phyloP scores from a whole-genome alignment of 2,329 filamentous ascomycete genomes.

The Pseudofabraea citricarpa region DNA sequence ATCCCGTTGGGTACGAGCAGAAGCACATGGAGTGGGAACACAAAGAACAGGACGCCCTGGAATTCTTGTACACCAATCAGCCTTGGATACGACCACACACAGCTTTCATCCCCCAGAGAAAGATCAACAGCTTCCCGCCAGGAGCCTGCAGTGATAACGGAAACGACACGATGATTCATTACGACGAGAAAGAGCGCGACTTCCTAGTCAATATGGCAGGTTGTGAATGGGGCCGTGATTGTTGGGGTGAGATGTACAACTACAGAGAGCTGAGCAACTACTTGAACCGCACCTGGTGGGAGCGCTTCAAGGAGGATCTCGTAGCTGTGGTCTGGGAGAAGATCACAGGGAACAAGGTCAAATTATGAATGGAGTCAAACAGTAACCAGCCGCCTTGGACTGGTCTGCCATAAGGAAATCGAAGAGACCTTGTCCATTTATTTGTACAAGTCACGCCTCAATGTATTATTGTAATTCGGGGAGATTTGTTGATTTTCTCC shows the following conservation, averaged over 20 bases:
- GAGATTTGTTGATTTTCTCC: no score
- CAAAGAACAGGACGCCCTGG: slow-evolving; percentile 94
- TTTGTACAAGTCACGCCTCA: no score
- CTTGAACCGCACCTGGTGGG: slow-evolving; percentile 80
- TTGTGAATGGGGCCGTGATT: slow-evolving; percentile 94
- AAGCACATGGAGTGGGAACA: slow-evolving; percentile 99
- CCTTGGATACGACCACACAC: slow-evolving; percentile 89
- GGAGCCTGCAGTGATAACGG: slow-evolving; percentile 80
- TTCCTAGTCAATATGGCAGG: slow-evolving; percentile 98
- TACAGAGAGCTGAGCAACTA: slow-evolving; percentile 89
- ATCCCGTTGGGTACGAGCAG: slow-evolving; percentile 94
- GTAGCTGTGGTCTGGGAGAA: slow-evolving; percentile 58
- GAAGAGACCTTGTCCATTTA: no score
- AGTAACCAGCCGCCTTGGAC: no score
- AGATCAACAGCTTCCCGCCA: slow-evolving; percentile 89
- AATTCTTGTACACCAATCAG: slow-evolving; percentile 86
- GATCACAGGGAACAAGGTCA: slow-evolving; percentile 48
- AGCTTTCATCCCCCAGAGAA: slow-evolving; percentile 84
- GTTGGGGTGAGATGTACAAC: slow-evolving; percentile 96
- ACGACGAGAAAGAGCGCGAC: slow-evolving; percentile 78
- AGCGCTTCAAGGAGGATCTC: slow-evolving; percentile 66
- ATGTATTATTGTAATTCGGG: no score
- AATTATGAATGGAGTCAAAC: slow-evolving; percentile 13
- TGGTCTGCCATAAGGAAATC: no score
- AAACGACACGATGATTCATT: slow-evolving; percentile 76